Evolutionary conservation across 495 filamentous ascomycete genomes (phyloP), one percentile per base, ranked within the genome.

Genomic region (Cryomyces antarcticus): DNA sequence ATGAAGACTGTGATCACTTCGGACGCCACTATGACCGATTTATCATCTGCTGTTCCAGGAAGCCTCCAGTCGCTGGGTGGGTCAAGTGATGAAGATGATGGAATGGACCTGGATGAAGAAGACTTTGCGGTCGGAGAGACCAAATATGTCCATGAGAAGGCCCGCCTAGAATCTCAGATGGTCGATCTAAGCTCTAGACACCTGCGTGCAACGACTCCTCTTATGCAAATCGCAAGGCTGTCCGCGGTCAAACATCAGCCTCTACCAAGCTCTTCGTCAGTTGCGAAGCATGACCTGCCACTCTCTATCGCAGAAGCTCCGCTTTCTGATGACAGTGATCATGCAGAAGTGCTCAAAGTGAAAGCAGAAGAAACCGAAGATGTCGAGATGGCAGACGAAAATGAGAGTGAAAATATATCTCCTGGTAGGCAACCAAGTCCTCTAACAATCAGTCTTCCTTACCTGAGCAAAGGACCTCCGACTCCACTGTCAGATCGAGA

Each of bases 81-180:
- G 29, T 53, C 46, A 2, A 51, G 42, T 28, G 52, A 55, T 12
- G 57, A 59, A 6, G 61, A 63, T 30, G 60, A 64, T 9, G 55
- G 54, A 10, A 31, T 57, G 9, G 60, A 57, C 42, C 39, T 60
- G 13, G 57, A 62, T 41, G 52, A 61, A 27, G 58, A 47, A 30
- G 54, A 58, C 31, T 50, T 60, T 36, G 51, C 52, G 3, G 51
- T 56, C 31, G 48, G 45, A 7, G 48, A 63, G 31, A 56, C 50
- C 1, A 59, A 57, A 34, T 63, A 55, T 38, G 55, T 58, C 13
- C 44, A 47, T 7, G 51, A 60, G 31, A 62, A 59, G 37, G 41
- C 55, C 7, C 41, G 28, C 5, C 50, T 64, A 4, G 52, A 59
- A 40, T 47, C 55, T 2, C 50, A 54, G 39, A 49, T 49, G 34